phyloP scores from a whole-genome alignment of 495 filamentous ascomycete species.

The Penicillium dipodomyicola region DNA sequence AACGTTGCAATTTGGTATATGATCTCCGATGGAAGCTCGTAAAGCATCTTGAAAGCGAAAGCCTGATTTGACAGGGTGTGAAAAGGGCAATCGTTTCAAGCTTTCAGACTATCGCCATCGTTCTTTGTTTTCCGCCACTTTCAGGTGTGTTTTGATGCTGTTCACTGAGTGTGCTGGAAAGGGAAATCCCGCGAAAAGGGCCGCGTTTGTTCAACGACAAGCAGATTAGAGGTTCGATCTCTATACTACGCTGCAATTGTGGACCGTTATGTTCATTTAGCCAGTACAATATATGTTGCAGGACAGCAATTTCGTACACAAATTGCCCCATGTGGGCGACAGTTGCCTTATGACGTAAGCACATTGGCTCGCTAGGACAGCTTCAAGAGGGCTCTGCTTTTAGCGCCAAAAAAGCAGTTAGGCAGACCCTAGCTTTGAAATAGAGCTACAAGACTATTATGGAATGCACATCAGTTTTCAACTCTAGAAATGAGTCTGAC shows the following conservation, averaged over 20 bases:
- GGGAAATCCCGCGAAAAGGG: not conserved
- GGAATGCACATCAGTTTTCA: not conserved
- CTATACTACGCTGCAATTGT: not conserved
- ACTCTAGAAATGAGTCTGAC: too few species aligned
- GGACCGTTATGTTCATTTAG: not conserved
- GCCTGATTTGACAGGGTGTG: not conserved
- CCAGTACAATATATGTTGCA: not conserved
- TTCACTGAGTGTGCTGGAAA: not conserved
- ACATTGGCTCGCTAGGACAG: not conserved
- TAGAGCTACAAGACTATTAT: not conserved
- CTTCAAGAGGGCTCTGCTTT: not conserved
- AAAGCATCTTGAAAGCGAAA: conserved; percentile 35
- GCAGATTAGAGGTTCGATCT: not conserved
- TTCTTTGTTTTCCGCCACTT: not conserved
- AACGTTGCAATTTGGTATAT: conserved; percentile 54
- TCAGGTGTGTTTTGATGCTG: not conserved
- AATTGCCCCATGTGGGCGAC: not conserved
- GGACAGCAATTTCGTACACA: not conserved
- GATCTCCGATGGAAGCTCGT: conserved; percentile 60
- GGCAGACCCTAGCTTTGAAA: too few species aligned
- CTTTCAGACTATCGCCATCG: not conserved
- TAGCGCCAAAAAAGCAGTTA: too few species aligned
- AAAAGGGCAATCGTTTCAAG: not conserved
- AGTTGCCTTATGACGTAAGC: conserved; percentile 3
- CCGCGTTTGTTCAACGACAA: not conserved